Conservation (phyloP, 768 basidiomycete genomes). For the Phylloporus sp. region DNA sequence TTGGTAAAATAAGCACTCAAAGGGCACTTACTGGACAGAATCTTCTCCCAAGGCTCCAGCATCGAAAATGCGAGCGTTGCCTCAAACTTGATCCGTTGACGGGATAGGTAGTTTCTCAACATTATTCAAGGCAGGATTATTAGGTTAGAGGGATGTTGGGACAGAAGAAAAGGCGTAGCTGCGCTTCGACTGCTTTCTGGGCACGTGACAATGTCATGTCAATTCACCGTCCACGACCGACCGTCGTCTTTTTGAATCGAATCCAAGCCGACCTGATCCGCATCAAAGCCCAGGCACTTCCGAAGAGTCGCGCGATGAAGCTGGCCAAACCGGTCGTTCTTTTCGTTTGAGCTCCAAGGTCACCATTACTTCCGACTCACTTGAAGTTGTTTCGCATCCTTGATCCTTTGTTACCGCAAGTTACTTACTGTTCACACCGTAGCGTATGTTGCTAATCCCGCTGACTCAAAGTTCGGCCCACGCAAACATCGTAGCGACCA, state of each 20-base stretch:
- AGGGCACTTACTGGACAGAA: constrained; percentile 47
- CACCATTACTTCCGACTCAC: background rate
- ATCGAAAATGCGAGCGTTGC: constrained; percentile 55
- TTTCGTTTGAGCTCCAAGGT: no score
- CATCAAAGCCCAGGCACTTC: no score
- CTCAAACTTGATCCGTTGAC: constrained; percentile 38
- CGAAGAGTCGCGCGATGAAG: no score
- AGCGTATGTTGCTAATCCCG: no score
- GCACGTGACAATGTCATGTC: constrained; percentile 30
- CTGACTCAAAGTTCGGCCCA: no score
- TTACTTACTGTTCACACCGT: no score
- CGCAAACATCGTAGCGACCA: no score
- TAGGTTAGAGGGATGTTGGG: background rate
- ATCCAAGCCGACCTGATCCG: no score
- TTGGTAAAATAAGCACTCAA: background rate
- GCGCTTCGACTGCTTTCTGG: constrained; percentile 7
- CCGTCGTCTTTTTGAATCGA: no score
- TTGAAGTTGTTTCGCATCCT: background rate
- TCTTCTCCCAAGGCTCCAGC: constrained; percentile 69
- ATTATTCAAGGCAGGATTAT: constrained; percentile 8
- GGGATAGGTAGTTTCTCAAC: constrained; percentile 29
- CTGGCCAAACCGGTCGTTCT: no score
- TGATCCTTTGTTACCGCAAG: no score
- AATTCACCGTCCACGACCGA: no score
- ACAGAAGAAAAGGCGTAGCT: background rate